phyloP scores from a whole-genome alignment of 768 basidiomycete genomes.

The Russula emetica region DNA sequence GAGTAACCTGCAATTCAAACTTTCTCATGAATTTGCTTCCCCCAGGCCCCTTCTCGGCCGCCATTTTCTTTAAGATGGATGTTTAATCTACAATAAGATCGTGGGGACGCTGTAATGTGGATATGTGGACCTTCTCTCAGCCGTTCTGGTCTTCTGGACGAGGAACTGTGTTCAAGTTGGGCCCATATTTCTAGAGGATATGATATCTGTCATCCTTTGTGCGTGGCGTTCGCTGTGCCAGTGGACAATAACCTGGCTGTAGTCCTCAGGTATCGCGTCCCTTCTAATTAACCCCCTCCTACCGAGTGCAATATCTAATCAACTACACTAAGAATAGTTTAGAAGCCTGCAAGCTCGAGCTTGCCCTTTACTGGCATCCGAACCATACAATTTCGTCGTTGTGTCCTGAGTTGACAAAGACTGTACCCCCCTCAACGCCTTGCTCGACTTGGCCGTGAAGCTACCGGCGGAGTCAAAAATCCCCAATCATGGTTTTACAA shows the following conservation, averaged over 20 bases:
- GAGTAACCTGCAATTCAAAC: constrained; percentile 6
- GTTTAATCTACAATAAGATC: background rate
- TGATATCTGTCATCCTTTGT: too few relatives aligned
- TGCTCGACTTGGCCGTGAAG: too few relatives aligned
- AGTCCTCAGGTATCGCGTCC: constrained; percentile 4
- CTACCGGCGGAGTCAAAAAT: too few relatives aligned
- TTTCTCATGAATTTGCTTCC: background rate
- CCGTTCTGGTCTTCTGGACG: background rate
- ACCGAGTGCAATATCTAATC: background rate
- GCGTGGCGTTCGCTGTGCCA: constrained; percentile 9
- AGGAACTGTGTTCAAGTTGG: background rate
- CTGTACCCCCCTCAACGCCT: too few relatives aligned
- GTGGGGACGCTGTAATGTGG: background rate
- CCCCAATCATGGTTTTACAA: too few relatives aligned
- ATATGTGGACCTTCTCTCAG: constrained; percentile 11
- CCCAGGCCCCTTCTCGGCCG: background rate
- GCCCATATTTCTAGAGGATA: background rate
- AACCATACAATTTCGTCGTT: too few relatives aligned
- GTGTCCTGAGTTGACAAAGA: too few relatives aligned
- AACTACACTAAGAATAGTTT: too few relatives aligned
- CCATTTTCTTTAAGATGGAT: constrained; percentile 11
- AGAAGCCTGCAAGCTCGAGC: too few relatives aligned
- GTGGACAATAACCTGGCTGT: constrained; percentile 17
- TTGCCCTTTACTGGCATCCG: too few relatives aligned
- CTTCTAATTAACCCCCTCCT: background rate